Base-by-base conservation (phyloP, 2,329 filamentous ascomycete genomes). In the Thielaviopsis musarum region DNA sequence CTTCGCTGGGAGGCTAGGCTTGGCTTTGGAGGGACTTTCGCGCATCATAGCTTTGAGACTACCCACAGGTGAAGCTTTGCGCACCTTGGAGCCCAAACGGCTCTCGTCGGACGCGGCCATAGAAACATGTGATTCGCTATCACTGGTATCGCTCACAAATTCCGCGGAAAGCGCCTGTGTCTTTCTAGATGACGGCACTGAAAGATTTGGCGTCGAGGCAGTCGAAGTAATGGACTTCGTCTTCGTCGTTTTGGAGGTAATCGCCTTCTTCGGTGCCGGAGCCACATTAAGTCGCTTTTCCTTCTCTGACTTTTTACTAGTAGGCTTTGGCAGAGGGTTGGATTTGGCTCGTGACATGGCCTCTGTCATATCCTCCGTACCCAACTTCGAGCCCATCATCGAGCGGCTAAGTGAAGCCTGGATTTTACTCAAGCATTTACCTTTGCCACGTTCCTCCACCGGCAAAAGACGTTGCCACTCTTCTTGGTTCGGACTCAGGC, bases 391-490 rank as follows among this genome's bases (percentile, higher is more conserved):
- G 28, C 68, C 70, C 51, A 64, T 66, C 45, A 74, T 71, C 1
- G 75, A 75, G 66, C 77, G 79, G 55, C 77, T 80, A 52, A 85
- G 73, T 10, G 76, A 75, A 12, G 76, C 78, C 64, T 84, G 81
- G 9, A 85, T 70, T 64, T 78, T 81, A 69, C 82, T 84, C 38
- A 85, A 69, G 56, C 77, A 78, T 56, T 78, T 82, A 57, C 81
- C 81, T 62, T 71, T 72, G 57, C 79, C 79, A 56, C 82, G 74
- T 59, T 84, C 80, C 54, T 77, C 73, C 63, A 73, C 74, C 5
- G 78, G 75, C 12, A 84, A 70, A n/a, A 85, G 70, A 63, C 73
- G 76, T 65, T 85, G 78, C 82, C 82, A 85, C 57, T 80, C 75
- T 0, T 76, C 74, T 60, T 83, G 80, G 0, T 75, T 75, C 1